Evolutionary conservation across 2,329 filamentous ascomycete species (phyloP).

Genomic region (Sphaerulina musiva): DNA sequence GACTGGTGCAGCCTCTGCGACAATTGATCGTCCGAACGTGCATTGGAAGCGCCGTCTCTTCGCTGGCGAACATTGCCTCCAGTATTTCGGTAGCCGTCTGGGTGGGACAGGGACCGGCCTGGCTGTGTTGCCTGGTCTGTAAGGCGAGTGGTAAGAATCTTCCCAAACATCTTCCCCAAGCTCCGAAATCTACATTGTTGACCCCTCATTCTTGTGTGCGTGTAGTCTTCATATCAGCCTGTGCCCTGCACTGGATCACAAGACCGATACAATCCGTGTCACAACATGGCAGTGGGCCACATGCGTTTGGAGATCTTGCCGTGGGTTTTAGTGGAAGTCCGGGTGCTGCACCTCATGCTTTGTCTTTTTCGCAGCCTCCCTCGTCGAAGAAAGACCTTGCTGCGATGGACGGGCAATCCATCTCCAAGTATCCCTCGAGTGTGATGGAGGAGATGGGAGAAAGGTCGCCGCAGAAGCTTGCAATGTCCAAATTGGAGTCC

Average conservation of each 20-base stretch:
- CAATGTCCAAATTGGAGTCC: too few species aligned
- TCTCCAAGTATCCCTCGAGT: not conserved
- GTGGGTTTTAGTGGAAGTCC: not conserved
- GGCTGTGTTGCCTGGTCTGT: conserved; percentile 11
- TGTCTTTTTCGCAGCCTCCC: not conserved
- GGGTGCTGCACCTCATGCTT: not conserved
- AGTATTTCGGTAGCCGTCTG: conserved; percentile 5
- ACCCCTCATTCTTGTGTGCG: too few species aligned
- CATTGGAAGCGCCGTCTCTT: conserved; percentile 3
- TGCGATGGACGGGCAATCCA: not conserved
- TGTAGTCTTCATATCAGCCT: conserved; percentile 8
- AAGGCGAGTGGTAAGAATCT: conserved; percentile 8
- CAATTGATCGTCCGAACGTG: conserved; percentile 7
- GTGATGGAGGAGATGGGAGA: too few species aligned
- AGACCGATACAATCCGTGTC: conserved; percentile 1
- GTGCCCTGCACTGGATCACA: conserved; percentile 14
- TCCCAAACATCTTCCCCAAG: too few species aligned
- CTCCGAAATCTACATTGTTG: too few species aligned
- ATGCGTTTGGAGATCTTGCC: not conserved
- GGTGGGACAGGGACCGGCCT: conserved; percentile 9
- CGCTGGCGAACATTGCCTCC: conserved; percentile 4
- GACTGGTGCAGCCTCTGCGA: conserved; percentile 4
- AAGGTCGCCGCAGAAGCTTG: too few species aligned
- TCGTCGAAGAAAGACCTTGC: not conserved
- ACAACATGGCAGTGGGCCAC: not conserved